Conservation (phyloP, 2,329 filamentous ascomycete species). For the Sclerotinia nivalis region DNA sequence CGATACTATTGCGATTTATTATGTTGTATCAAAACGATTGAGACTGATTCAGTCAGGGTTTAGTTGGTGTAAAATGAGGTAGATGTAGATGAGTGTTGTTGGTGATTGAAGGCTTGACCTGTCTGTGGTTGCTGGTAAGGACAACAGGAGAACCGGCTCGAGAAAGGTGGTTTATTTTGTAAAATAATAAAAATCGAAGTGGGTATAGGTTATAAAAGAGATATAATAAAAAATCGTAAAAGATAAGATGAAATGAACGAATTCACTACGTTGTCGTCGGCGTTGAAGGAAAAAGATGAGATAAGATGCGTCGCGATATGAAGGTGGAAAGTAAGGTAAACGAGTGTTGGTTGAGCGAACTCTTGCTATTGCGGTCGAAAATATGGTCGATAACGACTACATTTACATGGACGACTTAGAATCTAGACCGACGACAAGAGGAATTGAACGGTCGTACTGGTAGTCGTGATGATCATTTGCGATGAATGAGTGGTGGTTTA, state of each 20-base stretch:
- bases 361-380: conserved; percentile 23
- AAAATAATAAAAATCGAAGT: not conserved
- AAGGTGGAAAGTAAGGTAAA: conserved; percentile 19
- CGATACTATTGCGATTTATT: not conserved
- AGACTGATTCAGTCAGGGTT: conserved; percentile 1
- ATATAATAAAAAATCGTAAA: not conserved
- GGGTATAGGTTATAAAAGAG: not conserved
- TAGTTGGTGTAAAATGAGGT: not conserved
- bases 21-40: conserved; percentile 24
- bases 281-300: not conserved
- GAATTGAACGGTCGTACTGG: conserved; percentile 7
- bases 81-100: not conserved
- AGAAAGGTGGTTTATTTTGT: not conserved
- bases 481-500: conserved; percentile 2
- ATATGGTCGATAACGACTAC: conserved; percentile 13
- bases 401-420: conserved; percentile 9
- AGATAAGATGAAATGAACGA: conserved; percentile 1
- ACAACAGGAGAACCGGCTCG: conserved; percentile 15
- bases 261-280: not conserved
- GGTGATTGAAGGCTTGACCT: conserved; percentile 10
- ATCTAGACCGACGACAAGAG: conserved; percentile 14
- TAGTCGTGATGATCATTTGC: conserved; percentile 19
- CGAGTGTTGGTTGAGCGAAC: conserved; percentile 36
- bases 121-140: not conserved
- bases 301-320: not conserved